Evolutionary conservation across 345 rosid genomes (phyloP).

Genomic region (Melastoma malabathricum): DNA sequence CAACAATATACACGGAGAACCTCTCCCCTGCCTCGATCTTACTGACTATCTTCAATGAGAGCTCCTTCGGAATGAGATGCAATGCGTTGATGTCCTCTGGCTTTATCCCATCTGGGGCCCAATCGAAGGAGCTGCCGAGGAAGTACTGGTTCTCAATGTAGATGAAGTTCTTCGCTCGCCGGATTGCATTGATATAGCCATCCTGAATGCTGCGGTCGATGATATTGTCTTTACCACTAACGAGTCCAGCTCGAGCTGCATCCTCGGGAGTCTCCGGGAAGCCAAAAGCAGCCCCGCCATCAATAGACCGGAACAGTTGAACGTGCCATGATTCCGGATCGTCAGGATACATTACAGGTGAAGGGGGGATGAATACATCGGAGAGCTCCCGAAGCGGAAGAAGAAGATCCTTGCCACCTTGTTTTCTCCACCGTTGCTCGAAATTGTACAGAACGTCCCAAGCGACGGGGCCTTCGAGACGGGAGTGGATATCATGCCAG

Average conservation of each 20-base stretch:
- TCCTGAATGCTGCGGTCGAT: constrained; percentile 26
- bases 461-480: constrained; percentile 10
- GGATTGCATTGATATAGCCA: constrained; percentile 27
- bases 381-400: background rate
- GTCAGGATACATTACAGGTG: background rate
- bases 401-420: constrained; percentile 3
- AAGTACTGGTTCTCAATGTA: constrained; percentile 35
- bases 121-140: constrained; percentile 29
- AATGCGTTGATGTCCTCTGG: constrained; percentile 26
- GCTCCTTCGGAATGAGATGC: constrained; percentile 25
- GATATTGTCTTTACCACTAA: constrained; percentile 7
- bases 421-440: constrained; percentile 11
- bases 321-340: constrained; percentile 6
- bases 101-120: constrained; percentile 18
- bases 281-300: constrained; percentile 11
- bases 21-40: constrained; percentile 7
- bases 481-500: constrained; percentile 10
- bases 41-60: constrained; percentile 4
- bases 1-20: constrained; percentile 5
- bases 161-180: constrained; percentile 29
- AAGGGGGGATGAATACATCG: constrained; percentile 3
- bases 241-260: constrained; percentile 4
- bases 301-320: constrained; percentile 9
- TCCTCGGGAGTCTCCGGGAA: constrained; percentile 6
- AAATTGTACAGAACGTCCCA: constrained; percentile 10